phyloP scores from a whole-genome alignment of 2,329 filamentous ascomycete species.

The Geosmithia morbida region DNA sequence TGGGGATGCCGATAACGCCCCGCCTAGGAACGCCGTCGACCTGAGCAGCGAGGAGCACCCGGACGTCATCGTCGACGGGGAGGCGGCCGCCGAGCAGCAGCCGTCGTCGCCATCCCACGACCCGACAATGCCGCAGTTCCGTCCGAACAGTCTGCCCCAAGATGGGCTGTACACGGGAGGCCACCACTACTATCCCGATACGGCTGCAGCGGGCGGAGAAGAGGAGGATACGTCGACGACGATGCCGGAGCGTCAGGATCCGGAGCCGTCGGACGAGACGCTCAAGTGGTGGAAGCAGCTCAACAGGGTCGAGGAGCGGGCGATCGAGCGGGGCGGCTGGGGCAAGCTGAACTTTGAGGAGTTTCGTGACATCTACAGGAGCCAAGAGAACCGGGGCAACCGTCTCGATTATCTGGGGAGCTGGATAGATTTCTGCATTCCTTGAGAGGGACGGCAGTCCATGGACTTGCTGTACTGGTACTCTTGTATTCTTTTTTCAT shows the following conservation, averaged over 20 bases:
- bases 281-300: slow-evolving; percentile 38
- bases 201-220: background rate
- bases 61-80: background rate
- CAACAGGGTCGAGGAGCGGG: slow-evolving; percentile 53
- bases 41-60: slow-evolving; percentile 4
- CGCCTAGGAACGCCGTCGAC: slow-evolving; percentile 17
- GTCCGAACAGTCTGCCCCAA: slow-evolving; percentile 32
- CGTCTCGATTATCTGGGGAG: slow-evolving; percentile 69
- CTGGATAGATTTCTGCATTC: slow-evolving; percentile 78
- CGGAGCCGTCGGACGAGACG: slow-evolving; percentile 13
- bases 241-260: slow-evolving; percentile 1
- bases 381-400: slow-evolving; percentile 46
- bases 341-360: slow-evolving; percentile 67
- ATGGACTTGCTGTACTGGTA: background rate
- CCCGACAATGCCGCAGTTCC: slow-evolving; percentile 54
- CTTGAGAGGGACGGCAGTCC: slow-evolving; percentile 20
- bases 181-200: background rate
- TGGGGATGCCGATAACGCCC: slow-evolving; percentile 4
- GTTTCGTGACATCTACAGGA: slow-evolving; percentile 62
- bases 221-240: background rate
- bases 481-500: background rate
- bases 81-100: slow-evolving; percentile 2
- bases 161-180: slow-evolving; percentile 5
- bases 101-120: slow-evolving; percentile 25
- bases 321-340: slow-evolving; percentile 59